phyloP scores from a whole-genome alignment of 2,329 filamentous ascomycete genomes.

The Cytospora chrysosperma region DNA sequence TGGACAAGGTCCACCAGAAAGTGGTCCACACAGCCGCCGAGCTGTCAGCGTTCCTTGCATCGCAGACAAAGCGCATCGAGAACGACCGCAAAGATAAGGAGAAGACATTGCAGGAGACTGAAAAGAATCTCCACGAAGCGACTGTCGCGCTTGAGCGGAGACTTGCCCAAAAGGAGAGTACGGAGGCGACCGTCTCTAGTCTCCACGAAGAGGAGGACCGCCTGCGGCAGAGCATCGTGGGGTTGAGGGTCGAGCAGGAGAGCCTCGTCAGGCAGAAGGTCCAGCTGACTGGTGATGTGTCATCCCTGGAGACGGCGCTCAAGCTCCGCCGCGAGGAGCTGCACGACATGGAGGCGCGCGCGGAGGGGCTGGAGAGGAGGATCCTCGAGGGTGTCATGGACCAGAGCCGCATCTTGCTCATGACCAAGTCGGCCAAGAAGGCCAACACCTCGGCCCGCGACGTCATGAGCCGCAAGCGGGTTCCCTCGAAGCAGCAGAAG shows the following conservation, averaged over 20 bases:
- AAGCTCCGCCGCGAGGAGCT: slow-evolving; percentile 88
- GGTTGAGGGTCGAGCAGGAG: slow-evolving; percentile 69
- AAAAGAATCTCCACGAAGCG: slow-evolving; percentile 77
- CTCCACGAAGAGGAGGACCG: slow-evolving; percentile 50
- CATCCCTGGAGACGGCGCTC: slow-evolving; percentile 86
- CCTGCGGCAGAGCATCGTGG: slow-evolving; percentile 54
- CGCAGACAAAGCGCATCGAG: slow-evolving; percentile 71
- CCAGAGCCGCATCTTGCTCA: slow-evolving; percentile 86
- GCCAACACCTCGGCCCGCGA: slow-evolving; percentile 41
- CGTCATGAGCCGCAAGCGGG: slow-evolving; percentile 59
- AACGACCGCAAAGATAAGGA: slow-evolving; percentile 78
- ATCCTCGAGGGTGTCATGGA: slow-evolving; percentile 96
- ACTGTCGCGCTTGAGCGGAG: slow-evolving; percentile 78
- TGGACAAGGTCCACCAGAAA: slow-evolving; percentile 86
- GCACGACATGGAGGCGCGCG: slow-evolving; percentile 83
- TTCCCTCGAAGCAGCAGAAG: slow-evolving; percentile 43
- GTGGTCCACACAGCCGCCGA: slow-evolving; percentile 82
- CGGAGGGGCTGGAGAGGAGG: slow-evolving; percentile 83
- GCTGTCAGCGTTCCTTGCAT: slow-evolving; percentile 76
- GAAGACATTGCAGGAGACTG: slow-evolving; percentile 76
- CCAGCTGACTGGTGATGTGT: slow-evolving; percentile 79
- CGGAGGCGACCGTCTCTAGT: slow-evolving; percentile 53
- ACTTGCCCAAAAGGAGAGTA: slow-evolving; percentile 61
- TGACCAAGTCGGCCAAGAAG: slow-evolving; percentile 59
- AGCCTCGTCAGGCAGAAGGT: slow-evolving; percentile 75